Percentiles rank a stretch among this genome's conserved stretches.
Conservation (phyloP, 2,329 filamentous ascomycete genomes). For the Penicillium sp. region DNA sequence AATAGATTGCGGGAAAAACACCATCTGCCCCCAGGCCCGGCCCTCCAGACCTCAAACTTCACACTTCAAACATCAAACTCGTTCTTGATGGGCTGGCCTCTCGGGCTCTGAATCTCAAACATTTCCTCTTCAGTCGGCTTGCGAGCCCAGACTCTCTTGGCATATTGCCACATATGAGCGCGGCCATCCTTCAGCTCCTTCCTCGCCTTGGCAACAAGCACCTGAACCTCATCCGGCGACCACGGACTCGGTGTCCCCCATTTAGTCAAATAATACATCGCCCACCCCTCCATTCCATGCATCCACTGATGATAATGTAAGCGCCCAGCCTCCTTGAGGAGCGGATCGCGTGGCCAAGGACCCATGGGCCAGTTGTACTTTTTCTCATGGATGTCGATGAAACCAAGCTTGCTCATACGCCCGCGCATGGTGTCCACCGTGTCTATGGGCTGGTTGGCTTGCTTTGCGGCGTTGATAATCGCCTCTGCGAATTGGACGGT, state of each 20-base stretch:
- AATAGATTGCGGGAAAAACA: too few species aligned
- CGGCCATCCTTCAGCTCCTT: slow-evolving; percentile 2
- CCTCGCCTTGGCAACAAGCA: slow-evolving; percentile 4
- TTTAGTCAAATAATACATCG: slow-evolving; percentile 22
- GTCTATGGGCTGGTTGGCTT: slow-evolving; percentile 17
- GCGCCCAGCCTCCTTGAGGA: slow-evolving; percentile 41
- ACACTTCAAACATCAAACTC: neutral
- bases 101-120: neutral
- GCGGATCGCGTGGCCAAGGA: slow-evolving; percentile 26
- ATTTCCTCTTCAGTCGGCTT: slow-evolving; percentile 2
- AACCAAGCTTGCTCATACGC: slow-evolving; percentile 24
- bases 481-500: neutral
- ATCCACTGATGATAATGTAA: slow-evolving; percentile 25
- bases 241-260: slow-evolving; percentile 14
- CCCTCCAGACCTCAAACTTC: too few species aligned
- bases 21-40: too few species aligned
- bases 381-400: slow-evolving; percentile 29
- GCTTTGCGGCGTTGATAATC: slow-evolving; percentile 15
- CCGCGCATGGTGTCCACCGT: slow-evolving; percentile 21
- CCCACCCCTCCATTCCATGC: slow-evolving; percentile 24
- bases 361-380: slow-evolving; percentile 26
- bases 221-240: slow-evolving; percentile 6
- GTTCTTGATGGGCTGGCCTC: neutral
- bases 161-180: slow-evolving; percentile 4
- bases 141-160: slow-evolving; percentile 5